These are phyloP conservation scores for Hypsizygus ulmarius DNA, from an alignment of 1,284 basidiomycete species.

Conservation along the genomic window DNA sequence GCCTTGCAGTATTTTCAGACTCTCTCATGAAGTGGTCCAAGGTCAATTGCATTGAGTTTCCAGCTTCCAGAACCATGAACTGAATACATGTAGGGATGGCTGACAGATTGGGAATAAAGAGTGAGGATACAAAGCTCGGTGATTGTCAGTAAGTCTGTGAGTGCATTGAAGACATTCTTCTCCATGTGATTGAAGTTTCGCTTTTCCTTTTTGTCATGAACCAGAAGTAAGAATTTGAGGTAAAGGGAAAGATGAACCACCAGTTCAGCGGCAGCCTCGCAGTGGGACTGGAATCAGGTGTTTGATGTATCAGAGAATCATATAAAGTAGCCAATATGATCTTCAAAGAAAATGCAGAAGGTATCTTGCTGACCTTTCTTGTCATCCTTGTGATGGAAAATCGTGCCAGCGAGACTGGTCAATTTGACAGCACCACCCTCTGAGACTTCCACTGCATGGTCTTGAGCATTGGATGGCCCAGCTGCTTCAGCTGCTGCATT, in stretches of 20 bases:
- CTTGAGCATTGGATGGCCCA: too few relatives aligned
- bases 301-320: slow-evolving; percentile 26
- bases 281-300: slow-evolving; percentile 26
- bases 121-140: slow-evolving; percentile 32
- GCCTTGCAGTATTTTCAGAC: slow-evolving; percentile 19
- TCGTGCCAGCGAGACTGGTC: slow-evolving; percentile 14
- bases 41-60: slow-evolving; percentile 24
- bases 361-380: slow-evolving; percentile 3
- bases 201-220: slow-evolving; percentile 26
- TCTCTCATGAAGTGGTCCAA: slow-evolving; percentile 25
- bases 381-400: slow-evolving; percentile 19
- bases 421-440: too few relatives aligned
- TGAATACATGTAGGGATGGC: slow-evolving; percentile 28
- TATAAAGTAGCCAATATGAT: background rate
- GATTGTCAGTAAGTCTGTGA: slow-evolving; percentile 29
- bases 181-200: slow-evolving; percentile 27
- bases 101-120: slow-evolving; percentile 29
- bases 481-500: background rate
- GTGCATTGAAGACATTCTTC: slow-evolving; percentile 27
- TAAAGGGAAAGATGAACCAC: slow-evolving; percentile 18
- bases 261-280: slow-evolving; percentile 23
- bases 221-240: slow-evolving; percentile 21
- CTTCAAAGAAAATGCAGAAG: background rate
- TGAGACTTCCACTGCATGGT: too few relatives aligned
- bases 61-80: slow-evolving; percentile 20